Base-by-base conservation (phyloP, 352 stramenopile genomes). In the Blastocystis sp. region DNA sequence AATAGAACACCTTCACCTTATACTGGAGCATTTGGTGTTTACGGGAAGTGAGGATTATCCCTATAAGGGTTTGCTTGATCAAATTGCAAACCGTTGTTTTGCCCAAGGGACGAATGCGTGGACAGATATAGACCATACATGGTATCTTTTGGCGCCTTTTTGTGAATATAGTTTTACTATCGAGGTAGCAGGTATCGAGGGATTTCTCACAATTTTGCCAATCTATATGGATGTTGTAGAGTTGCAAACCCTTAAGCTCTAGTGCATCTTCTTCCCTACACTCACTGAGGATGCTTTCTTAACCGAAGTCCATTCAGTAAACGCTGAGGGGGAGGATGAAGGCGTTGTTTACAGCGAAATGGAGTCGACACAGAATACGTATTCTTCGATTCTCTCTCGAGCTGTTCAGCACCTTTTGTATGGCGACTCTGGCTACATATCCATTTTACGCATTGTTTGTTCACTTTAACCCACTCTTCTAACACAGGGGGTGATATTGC, bases 341-440 rank as follows among this genome's bases (percentile, higher is more conserved):
- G 91, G 91, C 39, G 90, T 92, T 43, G 91, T 93, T 62, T 93
- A 93, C 87, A 91, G 87, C 47, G 89, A 91, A 62, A 91, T 92
- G 68, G 75, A 91, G 70, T 91, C 89, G 18, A 56, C 87, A 64
- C 90, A 93, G 89, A 91, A 90, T 62, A 91, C 59, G n/a, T 91
- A 90, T 76, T 89, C 90, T 39, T 88, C 62, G 43, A 82, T 92
- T 11, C 90, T 91, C 0, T 87, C 90, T 45, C 87, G 90, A 26
- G 89, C 90, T 29, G 62, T 91, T 37, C 76, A 91, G 55, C 68
- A 68, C 1, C 76, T 91, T 9, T 87, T 93, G 45, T 93, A 92
- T 62, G 77, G 90, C 26, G 53, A 41, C 11, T 90, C 76, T 45
- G 91, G 90, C 3, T 92, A 92, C 20, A 80, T 80, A 80, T 80